A percentile compares a stretch with the other conserved stretches of the same genome.
Evolutionary conservation across 2,329 filamentous ascomycete genomes (phyloP).

Genomic region (Sarocladiaceae sp.): DNA sequence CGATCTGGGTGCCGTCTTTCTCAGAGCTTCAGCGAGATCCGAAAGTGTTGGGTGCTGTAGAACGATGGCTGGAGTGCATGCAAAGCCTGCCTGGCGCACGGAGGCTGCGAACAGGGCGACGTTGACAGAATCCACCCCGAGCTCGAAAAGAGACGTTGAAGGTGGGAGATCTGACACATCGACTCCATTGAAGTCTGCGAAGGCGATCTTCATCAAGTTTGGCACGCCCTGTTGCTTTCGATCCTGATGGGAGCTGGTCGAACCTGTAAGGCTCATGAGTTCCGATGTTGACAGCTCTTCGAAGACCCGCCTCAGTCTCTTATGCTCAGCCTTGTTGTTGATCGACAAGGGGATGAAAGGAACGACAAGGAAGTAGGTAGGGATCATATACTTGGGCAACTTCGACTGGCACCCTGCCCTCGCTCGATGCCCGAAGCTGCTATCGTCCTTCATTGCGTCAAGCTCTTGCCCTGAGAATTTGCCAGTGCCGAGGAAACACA

Average conservation of each 20-base stretch:
- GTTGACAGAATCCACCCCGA: constrained; percentile 84
- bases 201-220: constrained; percentile 40
- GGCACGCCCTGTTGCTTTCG: constrained; percentile 30
- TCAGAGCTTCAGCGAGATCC: constrained; percentile 37
- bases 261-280: constrained; percentile 48
- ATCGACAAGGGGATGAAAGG: constrained; percentile 70
- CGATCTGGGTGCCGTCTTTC: neutral
- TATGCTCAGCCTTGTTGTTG: constrained; percentile 85
- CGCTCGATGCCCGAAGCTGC: constrained; percentile 37
- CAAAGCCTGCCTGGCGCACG: constrained; percentile 58
- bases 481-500: constrained; percentile 58
- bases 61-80: constrained; percentile 57
- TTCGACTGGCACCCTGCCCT: constrained; percentile 59
- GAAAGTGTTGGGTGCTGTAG: constrained; percentile 53
- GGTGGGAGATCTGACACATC: constrained; percentile 35
- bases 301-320: constrained; percentile 62
- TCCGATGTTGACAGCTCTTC: constrained; percentile 50
- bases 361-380: constrained; percentile 71
- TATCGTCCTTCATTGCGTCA: constrained; percentile 21
- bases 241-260: constrained; percentile 19
- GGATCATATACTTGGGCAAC: constrained; percentile 84
- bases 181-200: constrained; percentile 44
- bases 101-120: constrained; percentile 62
- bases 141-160: constrained; percentile 69
- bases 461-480: constrained; percentile 12